Base-by-base conservation (phyloP, 345 rosid species). In the Diplotaxis tenuifolia region DNA sequence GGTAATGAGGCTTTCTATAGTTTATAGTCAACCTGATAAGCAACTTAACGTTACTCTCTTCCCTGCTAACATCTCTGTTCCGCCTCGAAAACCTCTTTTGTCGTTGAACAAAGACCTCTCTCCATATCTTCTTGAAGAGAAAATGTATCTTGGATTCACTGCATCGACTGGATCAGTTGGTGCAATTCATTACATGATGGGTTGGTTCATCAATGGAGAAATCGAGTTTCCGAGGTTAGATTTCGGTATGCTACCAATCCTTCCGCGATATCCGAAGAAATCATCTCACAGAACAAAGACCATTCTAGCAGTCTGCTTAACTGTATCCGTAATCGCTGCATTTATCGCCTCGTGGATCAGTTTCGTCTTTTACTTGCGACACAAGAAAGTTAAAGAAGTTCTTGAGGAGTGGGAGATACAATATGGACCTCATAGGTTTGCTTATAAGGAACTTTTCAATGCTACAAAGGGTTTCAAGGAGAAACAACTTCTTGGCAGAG, bases 131-230 rank as follows among this genome's bases (percentile, higher is more conserved):
- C 31, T 68, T 53, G 80, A 42, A 42, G 18, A 81, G 27, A 29
- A 75, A 18, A 83, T 77, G 87, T 83, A 81, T 61, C 52, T 86
- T 5, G 97, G 95, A 12, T 84, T 91, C 83, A 81, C 89, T 3
- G 83, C 91, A 5, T 59, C 95, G 0, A 86, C 88, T 1, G 84
- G 89, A 0, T 58, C 80, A 2, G 38, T 78, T 29, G 8, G 62
- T 18, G 78, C 84, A 7, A 67, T 75, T 9, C 92, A 88, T n/a
- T 86, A 83, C 56, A 67, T 88, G 45, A 73, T 83, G 29, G 84
- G 91, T n/a, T 86, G 87, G 86, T 83, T 84, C 61, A 70, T 79
- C 56, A 76, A 11, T 28, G 71, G 40, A 56, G 86, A 68, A 45
- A 75, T 86, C 5, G 69, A 63, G 74, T 79, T 81, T 59, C 71